Conservation (phyloP, 1,284 basidiomycete genomes). For the Boletus smithii region DNA sequence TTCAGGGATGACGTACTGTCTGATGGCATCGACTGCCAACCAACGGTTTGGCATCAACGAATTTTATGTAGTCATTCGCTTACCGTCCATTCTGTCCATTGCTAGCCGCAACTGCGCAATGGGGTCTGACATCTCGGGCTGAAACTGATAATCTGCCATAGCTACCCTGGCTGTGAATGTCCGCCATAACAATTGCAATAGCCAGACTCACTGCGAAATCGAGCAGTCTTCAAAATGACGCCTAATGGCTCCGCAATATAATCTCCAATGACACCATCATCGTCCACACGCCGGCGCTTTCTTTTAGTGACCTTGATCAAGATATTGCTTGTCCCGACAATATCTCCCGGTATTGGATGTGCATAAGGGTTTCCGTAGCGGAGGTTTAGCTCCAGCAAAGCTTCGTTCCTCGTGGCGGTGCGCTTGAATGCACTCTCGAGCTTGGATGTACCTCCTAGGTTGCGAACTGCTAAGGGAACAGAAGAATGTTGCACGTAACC, state of each 20-base stretch:
- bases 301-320: slow-evolving; percentile 77
- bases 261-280: slow-evolving; percentile 55
- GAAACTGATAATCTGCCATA: slow-evolving; percentile 90
- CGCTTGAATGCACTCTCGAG: slow-evolving; percentile 76
- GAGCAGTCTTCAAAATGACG: slow-evolving; percentile 72
- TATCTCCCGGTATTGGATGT: slow-evolving; percentile 79
- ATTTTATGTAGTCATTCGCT: slow-evolving; percentile 12
- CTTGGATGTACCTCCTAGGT: slow-evolving; percentile 63
- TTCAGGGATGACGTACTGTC: slow-evolving; percentile 61
- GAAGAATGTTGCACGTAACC: slow-evolving; percentile 73
- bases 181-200: background rate
- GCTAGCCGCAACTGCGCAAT: slow-evolving; percentile 64
- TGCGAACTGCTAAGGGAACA: slow-evolving; percentile 57
- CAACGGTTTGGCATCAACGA: slow-evolving; percentile 1
- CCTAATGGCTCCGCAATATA: slow-evolving; percentile 81
- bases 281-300: slow-evolving; percentile 44
- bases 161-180: slow-evolving; percentile 44
- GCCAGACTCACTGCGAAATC: slow-evolving; percentile 77
- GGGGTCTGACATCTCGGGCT: slow-evolving; percentile 69
- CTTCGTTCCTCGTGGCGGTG: slow-evolving; percentile 53
- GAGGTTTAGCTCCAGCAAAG: slow-evolving; percentile 71
- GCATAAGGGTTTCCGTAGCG: slow-evolving; percentile 70
- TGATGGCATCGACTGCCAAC: slow-evolving; percentile 64
- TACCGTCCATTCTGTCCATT: slow-evolving; percentile 81
- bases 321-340: slow-evolving; percentile 73